Base-by-base conservation (phyloP, 163 green algal genomes). In the Prototheca cutis region DNA sequence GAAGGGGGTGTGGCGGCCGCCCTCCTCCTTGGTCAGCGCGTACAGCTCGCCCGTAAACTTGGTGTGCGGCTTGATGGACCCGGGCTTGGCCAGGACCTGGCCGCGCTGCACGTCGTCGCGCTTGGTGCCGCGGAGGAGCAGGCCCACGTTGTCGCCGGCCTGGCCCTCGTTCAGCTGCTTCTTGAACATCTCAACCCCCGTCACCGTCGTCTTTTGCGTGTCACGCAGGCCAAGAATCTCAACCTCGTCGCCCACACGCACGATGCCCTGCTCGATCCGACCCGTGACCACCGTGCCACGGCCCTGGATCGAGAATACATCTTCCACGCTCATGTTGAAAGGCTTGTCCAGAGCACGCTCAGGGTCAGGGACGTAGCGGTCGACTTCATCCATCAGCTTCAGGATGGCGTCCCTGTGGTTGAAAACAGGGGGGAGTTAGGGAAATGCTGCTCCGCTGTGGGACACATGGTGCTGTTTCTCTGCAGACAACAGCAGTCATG, bases 1-100 rank as follows among this genome's bases (percentile, higher is more conserved):
- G 79, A 99, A 99, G 53, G 93, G 90, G n/a, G 84, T 99, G 82
- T 99, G 93, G 36, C 93, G 82, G n/a, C 93, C 93, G 31, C 93
- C 93, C 85, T 99, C 93, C 60, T 97, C 91, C 82, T 98, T 98
- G 57, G 78, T 94, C 48, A 99, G 78, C 2, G 86, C 81, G 66
- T 98, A 99, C 40, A 97, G 78, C 79, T 73, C 67, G 45, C 62
- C 72, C 31, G 31, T 33, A 55, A 83, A 85, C 58, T 71, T 72
- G 3, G 40, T 73, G 68, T 87, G 73, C 0, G 81, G 75, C 68
- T 84, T 90, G 59, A 90, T 74, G 56, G 56, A 83, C 47, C 77
- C 80, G 7, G 83, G 83, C 67, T 90, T 90, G 74, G 64, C 82
- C 24, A 89, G 63, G 2, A 92, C 76, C 78, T 94, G 85, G 4